Base-by-base conservation (phyloP, 2,329 filamentous ascomycete genomes). In the Fusarium penzigii region DNA sequence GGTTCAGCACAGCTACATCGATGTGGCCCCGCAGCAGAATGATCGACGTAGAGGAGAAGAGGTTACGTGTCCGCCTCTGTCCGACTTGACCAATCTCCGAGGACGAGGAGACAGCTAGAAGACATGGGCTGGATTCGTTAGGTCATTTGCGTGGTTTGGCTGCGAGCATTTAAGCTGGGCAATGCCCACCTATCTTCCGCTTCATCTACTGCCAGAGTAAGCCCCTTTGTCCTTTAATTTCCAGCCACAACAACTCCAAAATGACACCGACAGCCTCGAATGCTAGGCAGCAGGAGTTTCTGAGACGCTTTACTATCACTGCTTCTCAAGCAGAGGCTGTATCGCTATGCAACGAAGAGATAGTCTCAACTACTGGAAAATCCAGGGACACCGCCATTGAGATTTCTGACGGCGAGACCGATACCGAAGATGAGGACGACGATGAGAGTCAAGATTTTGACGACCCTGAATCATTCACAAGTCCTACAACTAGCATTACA, bases 51-150 rank as follows among this genome's bases (percentile, higher is more conserved):
- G 25, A 13, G 13, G 34, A 44, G 41, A 49, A 53, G 43, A 2
- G 48, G 14, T 54, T 51, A 51, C 29, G 38, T 51, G 10, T 45
- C 52, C 34, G 17, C 48, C 48, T 53, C 39, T 2, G 41, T 46
- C 20, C 8, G 39, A 48, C 34, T 42, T 39, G 17, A 16, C 39
- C 45, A 32, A 13, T 20, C 49, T 48, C 11, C 12, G 49, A 52
- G 38, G 39, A 34, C 6, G 36, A 14, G 29, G 29, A 38, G 44
- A 42, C 41, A 16, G 49, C 45, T 14, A 42, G 9, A 45, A 29
- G 11, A 16, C 1, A 44, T 12, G 34, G 45, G 29, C n/a, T 36
- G 14, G 29, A 20, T 42, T 17, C 34, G 20, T 16, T 39, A 6
- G 34, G 13, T 17, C 10, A 42, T 20, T 16, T n/a, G 44, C 29